Conservation (phyloP, 192 early-diverging fungal genomes). For the Linnemannia hyalina region DNA sequence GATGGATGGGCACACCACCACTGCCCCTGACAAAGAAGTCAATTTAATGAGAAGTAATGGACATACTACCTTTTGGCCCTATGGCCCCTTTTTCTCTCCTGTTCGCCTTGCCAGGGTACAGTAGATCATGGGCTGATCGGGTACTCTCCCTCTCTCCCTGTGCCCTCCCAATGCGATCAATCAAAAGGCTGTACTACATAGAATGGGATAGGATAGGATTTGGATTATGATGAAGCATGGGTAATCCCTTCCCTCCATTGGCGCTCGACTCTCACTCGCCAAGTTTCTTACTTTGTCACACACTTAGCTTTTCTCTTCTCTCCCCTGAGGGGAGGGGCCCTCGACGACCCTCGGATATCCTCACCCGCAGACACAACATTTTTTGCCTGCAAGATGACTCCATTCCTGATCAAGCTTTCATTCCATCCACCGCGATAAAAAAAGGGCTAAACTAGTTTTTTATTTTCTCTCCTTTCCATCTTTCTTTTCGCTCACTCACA, state of each 20-base stretch:
- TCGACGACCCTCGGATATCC: background rate
- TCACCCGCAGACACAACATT: background rate
- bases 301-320: background rate
- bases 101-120: background rate
- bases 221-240: too few species aligned
- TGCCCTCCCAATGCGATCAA: background rate
- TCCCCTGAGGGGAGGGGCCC: background rate
- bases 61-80: background rate
- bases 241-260: background rate
- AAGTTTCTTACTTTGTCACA: background rate
- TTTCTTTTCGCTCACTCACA: background rate
- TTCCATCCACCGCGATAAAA: background rate
- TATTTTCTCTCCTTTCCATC: background rate
- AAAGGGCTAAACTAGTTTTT: background rate
- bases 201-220: background rate
- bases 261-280: background rate
- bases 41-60: background rate
- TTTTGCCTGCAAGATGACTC: background rate
- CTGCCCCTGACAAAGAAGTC: background rate
- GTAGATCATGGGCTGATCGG: background rate
- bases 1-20: background rate
- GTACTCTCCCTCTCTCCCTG: background rate
- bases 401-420: background rate
- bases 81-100: background rate
- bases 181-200: background rate